A percentile compares a stretch with the other conserved stretches of the same genome.
These are phyloP conservation scores for Penicillium ochrochloron DNA, from an alignment of 495 filamentous ascomycete genomes.

Conservation along the genomic window DNA sequence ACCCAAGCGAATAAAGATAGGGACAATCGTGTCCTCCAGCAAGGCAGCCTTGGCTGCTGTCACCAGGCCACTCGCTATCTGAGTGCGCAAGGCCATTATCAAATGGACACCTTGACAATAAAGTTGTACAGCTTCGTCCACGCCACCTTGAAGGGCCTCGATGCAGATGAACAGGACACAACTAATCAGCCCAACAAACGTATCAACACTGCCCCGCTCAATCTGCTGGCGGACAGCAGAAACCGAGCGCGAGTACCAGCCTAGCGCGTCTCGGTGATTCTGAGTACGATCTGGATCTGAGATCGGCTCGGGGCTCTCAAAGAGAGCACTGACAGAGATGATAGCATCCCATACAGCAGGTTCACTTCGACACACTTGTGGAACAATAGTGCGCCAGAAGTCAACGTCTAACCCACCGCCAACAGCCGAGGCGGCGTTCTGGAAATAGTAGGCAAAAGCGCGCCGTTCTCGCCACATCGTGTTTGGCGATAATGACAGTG, in stretches of 20 bases:
- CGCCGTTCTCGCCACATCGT: constrained; percentile 44
- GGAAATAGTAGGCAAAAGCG: constrained; percentile 47
- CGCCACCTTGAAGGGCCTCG: constrained; percentile 53
- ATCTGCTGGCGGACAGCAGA: constrained; percentile 54
- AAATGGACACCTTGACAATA: constrained; percentile 44
- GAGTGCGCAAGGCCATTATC: constrained; percentile 34
- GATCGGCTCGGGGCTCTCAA: constrained; percentile 41
- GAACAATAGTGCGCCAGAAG: constrained; percentile 61
- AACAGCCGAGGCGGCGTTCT: constrained; percentile 35
- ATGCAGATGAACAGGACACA: constrained; percentile 65
- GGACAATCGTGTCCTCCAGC: constrained; percentile 42
- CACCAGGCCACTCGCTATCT: constrained; percentile 26
- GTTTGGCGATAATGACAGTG: constrained; percentile 32
- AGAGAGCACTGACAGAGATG: constrained; percentile 57
- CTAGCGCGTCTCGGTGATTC: constrained; percentile 47
- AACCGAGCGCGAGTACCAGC: constrained; percentile 52
- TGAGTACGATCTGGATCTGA: constrained; percentile 35
- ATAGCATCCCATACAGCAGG: constrained; percentile 65
- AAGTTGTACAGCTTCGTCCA: constrained; percentile 37
- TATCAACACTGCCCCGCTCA: constrained; percentile 34
- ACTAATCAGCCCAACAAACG: constrained; percentile 51
- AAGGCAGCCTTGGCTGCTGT: constrained; percentile 23
- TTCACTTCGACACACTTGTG: constrained; percentile 59
- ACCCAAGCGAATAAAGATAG: constrained; percentile 45
- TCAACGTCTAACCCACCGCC: constrained; percentile 53